phyloP scores from a whole-genome alignment of 1,139 yeast species.

The Entelexis paramagnoliae region DNA sequence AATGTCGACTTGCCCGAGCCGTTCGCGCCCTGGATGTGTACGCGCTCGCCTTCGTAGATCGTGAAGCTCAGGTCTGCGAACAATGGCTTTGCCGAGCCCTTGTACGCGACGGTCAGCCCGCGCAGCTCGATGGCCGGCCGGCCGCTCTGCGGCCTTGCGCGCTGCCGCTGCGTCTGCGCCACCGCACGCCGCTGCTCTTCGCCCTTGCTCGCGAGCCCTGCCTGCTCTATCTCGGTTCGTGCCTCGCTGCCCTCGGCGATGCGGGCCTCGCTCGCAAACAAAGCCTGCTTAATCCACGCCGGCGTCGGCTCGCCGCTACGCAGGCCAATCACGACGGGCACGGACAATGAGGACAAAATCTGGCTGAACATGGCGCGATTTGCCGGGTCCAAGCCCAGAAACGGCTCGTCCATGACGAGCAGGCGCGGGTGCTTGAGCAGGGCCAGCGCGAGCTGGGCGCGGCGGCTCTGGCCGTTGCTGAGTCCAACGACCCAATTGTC shows the following conservation, averaged over 20 bases:
- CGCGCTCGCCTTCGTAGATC: conserved; percentile 60
- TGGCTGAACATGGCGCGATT: conserved; percentile 54
- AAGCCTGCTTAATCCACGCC: conserved; percentile 65
- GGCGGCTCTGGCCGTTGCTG: conserved; percentile 85
- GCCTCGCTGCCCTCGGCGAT: conserved; percentile 28
- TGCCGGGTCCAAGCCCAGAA: conserved; percentile 75
- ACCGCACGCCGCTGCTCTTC: conserved; percentile 4
- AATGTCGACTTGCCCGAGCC: conserved; percentile 92
- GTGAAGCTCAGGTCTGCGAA: conserved; percentile 55
- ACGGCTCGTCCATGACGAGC: conserved; percentile 78
- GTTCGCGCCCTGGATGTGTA: conserved; percentile 84
- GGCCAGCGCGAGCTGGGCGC: conserved; percentile 77
- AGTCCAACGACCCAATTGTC: conserved; percentile 75
- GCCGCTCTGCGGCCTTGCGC: background rate
- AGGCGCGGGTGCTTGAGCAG: conserved; percentile 55
- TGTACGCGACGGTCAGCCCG: conserved; percentile 43
- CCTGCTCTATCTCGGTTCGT: background rate
- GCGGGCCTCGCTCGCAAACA: conserved; percentile 49
- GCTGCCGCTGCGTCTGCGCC: conserved; percentile 14
- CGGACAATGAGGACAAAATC: conserved; percentile 34
- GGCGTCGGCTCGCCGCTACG: conserved; percentile 70
- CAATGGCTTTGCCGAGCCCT: conserved; percentile 40
- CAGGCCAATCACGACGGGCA: conserved; percentile 57
- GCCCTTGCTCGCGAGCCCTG: background rate
- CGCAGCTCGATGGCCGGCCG: conserved; percentile 47